These are phyloP conservation scores for Inonotus hispidus DNA, from an alignment of 1,284 basidiomycete species.

Conservation along the genomic window DNA sequence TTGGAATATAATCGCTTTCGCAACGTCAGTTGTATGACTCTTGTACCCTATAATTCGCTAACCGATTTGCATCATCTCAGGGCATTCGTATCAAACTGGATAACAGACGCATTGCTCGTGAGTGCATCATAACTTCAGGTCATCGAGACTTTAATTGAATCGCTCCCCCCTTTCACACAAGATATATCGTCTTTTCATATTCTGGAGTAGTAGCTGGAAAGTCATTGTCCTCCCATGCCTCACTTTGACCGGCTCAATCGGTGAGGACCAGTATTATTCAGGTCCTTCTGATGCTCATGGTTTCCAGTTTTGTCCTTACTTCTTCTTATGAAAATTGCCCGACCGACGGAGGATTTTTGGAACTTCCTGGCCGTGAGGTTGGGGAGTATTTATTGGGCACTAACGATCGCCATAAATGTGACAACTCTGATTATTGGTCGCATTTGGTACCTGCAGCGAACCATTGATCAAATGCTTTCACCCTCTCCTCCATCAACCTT, in stretches of 20 bases:
- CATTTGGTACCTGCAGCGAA: not conserved
- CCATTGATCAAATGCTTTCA: not conserved
- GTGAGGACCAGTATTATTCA: not conserved
- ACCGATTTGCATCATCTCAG: not conserved
- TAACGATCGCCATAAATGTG: slow-evolving; percentile 5
- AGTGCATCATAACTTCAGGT: too few relatives aligned
- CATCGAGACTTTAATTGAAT: too few relatives aligned
- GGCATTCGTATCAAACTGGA: not conserved
- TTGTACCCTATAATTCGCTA: not conserved
- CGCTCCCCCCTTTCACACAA: too few relatives aligned
- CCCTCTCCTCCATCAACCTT: not conserved
- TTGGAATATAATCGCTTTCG: not conserved
- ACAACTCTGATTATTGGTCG: slow-evolving; percentile 7
- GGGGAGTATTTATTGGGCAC: slow-evolving; percentile 8
- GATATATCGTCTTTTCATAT: not conserved
- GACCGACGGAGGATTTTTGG: not conserved
- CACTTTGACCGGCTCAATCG: slow-evolving; percentile 2
- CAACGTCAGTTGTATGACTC: not conserved
- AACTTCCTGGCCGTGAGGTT: not conserved
- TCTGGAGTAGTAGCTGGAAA: not conserved
- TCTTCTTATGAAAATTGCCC: slow-evolving; percentile 2
- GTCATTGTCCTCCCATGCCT: not conserved
- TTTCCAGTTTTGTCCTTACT: not conserved
- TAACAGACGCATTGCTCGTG: not conserved
- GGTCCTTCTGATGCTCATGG: not conserved